These are phyloP conservation scores for Trichoderma sp. DNA, from an alignment of 2,329 filamentous ascomycete species.

Conservation along the genomic window DNA sequence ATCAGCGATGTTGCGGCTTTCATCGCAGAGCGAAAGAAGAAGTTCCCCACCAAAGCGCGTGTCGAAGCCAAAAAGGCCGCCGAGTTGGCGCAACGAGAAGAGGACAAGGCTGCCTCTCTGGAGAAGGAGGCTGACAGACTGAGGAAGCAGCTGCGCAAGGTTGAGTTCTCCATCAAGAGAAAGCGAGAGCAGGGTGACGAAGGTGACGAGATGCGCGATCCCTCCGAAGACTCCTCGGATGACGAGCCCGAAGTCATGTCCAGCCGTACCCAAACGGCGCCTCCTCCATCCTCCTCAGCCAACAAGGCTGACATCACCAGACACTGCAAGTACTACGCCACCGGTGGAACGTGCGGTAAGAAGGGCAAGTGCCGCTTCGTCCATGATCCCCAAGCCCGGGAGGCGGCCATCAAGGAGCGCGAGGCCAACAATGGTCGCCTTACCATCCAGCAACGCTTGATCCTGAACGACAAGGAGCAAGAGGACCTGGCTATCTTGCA, in stretches of 20 bases:
- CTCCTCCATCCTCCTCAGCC: constrained; percentile 48
- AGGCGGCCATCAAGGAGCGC: constrained; percentile 64
- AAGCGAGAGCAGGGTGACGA: constrained; percentile 69
- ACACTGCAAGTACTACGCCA: constrained; percentile 72
- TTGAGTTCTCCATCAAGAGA: constrained; percentile 69
- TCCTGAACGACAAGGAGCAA: constrained; percentile 69
- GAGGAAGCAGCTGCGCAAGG: constrained; percentile 66
- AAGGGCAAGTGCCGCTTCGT: constrained; percentile 76
- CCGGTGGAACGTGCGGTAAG: constrained; percentile 69
- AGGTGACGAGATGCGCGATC: constrained; percentile 65
- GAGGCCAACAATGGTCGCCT: constrained; percentile 66
- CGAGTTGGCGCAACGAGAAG: constrained; percentile 49
- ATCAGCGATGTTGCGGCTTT: constrained; percentile 75
- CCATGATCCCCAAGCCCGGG: constrained; percentile 64
- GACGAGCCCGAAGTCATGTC: constrained; percentile 63
- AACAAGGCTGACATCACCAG: constrained; percentile 63
- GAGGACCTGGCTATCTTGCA: constrained; percentile 67
- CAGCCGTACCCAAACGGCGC: constrained; percentile 45
- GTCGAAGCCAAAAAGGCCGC: constrained; percentile 63
- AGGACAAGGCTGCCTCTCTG: constrained; percentile 64
- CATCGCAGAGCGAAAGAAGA: constrained; percentile 76
- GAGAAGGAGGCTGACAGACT: constrained; percentile 65
- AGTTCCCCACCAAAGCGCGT: constrained; percentile 77
- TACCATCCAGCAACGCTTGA: constrained; percentile 66
- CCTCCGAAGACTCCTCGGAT: constrained; percentile 55